phyloP scores from a whole-genome alignment of 192 early-diverging fungal genomes.

The Thamnidium elegans region DNA sequence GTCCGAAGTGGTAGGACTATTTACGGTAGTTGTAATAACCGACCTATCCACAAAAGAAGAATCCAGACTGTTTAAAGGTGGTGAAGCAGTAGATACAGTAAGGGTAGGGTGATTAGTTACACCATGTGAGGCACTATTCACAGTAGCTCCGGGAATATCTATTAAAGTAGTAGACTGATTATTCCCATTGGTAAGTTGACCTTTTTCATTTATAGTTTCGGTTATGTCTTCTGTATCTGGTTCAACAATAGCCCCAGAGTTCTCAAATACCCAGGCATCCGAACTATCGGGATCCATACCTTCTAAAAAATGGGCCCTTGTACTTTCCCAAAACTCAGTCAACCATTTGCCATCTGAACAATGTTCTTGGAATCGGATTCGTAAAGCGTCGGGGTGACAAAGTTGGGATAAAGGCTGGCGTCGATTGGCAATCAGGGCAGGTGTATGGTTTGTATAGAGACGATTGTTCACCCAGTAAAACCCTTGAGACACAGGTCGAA shows the following conservation, averaged over 20 bases:
- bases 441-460: conserved; percentile 58
- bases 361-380: conserved; percentile 57
- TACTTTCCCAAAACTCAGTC: conserved; percentile 61
- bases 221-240: neutral
- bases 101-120: no score
- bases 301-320: conserved; percentile 18
- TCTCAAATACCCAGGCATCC: conserved; percentile 32
- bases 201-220: no score
- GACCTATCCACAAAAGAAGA: no score
- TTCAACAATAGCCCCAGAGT: conserved; percentile 19
- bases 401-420: conserved; percentile 26
- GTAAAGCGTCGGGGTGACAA: conserved; percentile 56
- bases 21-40: no score
- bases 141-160: no score
- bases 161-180: no score
- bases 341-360: conserved; percentile 59
- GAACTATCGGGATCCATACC: conserved; percentile 10
- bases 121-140: no score
- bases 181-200: no score
- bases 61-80: no score
- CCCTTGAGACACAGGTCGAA: conserved; percentile 62
- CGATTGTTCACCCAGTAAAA: conserved; percentile 91
- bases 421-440: conserved; percentile 39
- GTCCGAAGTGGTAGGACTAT: no score
- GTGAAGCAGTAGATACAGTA: no score